Evolutionary conservation across 2,329 filamentous ascomycete species (phyloP).

Genomic region (Exutisphaerella laricina): DNA sequence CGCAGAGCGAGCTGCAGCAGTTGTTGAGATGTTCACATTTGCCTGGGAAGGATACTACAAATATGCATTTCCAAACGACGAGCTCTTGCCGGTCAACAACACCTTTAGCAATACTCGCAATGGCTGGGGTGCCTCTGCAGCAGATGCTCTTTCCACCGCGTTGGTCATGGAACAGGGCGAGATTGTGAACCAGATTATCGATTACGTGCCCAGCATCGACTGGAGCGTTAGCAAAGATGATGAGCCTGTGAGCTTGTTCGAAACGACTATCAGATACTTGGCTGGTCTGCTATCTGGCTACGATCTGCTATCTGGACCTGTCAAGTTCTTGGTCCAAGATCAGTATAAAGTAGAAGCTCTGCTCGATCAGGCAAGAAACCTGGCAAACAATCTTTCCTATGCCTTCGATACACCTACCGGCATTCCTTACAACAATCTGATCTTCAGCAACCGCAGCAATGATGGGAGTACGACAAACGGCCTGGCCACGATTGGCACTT

Average conservation of each 20-base stretch:
- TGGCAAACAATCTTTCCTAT: constrained; percentile 69
- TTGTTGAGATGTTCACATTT: constrained; percentile 63
- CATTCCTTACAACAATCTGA: constrained; percentile 64
- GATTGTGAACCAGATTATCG: constrained; percentile 64
- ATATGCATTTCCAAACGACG: constrained; percentile 42
- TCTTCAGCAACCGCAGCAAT: constrained; percentile 47
- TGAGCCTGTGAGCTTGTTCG: constrained; percentile 67
- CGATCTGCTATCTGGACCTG: constrained; percentile 66
- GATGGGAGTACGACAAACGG: constrained; percentile 57
- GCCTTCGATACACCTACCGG: constrained; percentile 73
- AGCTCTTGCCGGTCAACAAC: constrained; percentile 64
- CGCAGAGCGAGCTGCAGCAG: constrained; percentile 45
- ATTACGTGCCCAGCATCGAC: constrained; percentile 65
- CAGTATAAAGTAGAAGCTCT: constrained; percentile 51
- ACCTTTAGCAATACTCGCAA: constrained; percentile 62
- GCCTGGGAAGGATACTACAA: constrained; percentile 58
- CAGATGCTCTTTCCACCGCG: constrained; percentile 77
- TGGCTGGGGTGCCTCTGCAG: constrained; percentile 77
- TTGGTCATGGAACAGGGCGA: constrained; percentile 66
- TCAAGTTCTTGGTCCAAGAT: constrained; percentile 27
- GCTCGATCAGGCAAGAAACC: constrained; percentile 59
- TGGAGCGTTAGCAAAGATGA: constrained; percentile 67
- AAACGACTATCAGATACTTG: constrained; percentile 85
- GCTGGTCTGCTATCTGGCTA: constrained; percentile 73
- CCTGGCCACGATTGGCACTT: constrained; percentile 68